A percentile compares a stretch with the other conserved stretches of the same genome.
These are phyloP conservation scores for Plasmodium ovale DNA, from an alignment of 169 alveolate genomes.

Conservation along the genomic window DNA sequence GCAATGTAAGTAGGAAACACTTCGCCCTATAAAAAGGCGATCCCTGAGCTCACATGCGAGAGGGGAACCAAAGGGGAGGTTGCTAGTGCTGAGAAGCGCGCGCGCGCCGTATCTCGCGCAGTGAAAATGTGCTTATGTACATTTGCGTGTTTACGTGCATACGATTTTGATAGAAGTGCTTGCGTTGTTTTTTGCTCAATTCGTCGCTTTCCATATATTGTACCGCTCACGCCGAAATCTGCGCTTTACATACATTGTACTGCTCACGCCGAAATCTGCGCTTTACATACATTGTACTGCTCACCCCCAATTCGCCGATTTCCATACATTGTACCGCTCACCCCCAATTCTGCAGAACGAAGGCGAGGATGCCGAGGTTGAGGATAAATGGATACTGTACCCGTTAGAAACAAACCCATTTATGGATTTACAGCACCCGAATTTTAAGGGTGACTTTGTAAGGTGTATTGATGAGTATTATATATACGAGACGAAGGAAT, in stretches of 20 bases:
- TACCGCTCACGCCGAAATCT: no score
- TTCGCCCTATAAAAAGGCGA: no score
- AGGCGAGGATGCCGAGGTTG: constrained; percentile 24
- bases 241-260: no score
- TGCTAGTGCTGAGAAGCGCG: no score
- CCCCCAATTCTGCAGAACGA: not conserved
- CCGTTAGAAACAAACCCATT: constrained; percentile 67
- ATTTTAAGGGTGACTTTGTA: constrained; percentile 53
- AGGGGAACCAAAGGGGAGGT: not conserved
- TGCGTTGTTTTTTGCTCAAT: no score
- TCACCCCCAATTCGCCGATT: no score
- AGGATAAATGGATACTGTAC: constrained; percentile 54
- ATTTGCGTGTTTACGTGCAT: not conserved
- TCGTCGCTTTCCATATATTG: no score
- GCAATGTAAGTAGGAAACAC: constrained; percentile 31
- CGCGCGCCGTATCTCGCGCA: not conserved
- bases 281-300: no score
- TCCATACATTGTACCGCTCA: no score
- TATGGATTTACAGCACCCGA: constrained; percentile 65
- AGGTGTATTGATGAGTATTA: constrained; percentile 69
- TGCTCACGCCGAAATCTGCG: no score
- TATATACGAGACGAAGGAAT: constrained; percentile 62
- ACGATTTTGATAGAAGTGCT: no score
- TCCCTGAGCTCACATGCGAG: no score
- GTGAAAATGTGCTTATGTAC: not conserved